These are phyloP conservation scores for Pharus latifolius DNA, from an alignment of 176 grass and related monocot species.

Conservation along the genomic window DNA sequence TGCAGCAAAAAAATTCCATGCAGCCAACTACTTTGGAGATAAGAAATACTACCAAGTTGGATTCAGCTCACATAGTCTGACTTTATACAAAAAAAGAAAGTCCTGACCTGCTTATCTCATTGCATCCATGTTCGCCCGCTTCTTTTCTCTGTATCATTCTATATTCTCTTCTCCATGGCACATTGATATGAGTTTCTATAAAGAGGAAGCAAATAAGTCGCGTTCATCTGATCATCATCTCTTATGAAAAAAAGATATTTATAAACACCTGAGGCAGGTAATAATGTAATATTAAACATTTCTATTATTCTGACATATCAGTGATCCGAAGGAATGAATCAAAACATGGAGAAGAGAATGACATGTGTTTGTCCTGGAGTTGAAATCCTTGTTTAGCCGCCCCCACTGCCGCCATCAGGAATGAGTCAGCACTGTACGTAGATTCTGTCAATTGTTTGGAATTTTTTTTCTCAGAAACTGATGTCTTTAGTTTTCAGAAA, in stretches of 20 bases:
- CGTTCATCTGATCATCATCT: background rate
- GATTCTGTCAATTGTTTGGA: background rate
- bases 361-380: conserved; percentile 17
- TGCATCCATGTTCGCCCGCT: too few species aligned
- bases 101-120: background rate
- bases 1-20: conserved; percentile 23
- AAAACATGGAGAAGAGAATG: conserved; percentile 9
- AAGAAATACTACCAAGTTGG: conserved; percentile 40
- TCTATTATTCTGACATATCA: background rate
- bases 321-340: conserved; percentile 15
- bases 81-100: background rate
- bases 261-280: conserved; percentile 7
- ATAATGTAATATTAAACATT: background rate
- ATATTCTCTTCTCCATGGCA: too few species aligned
- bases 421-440: conserved; percentile 27
- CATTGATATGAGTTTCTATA: too few species aligned
- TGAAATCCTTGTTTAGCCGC: conserved; percentile 12
- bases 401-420: background rate
- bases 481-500: conserved; percentile 27
- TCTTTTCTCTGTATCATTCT: too few species aligned
- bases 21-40: conserved; percentile 13
- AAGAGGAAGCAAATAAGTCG: too few species aligned
- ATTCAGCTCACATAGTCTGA: background rate
- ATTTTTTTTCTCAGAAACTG: background rate
- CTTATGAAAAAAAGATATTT: background rate